These are phyloP conservation scores for Aristolochia fimbriata DNA, from an alignment of 164 flowering plant genomes.

Conservation along the genomic window DNA sequence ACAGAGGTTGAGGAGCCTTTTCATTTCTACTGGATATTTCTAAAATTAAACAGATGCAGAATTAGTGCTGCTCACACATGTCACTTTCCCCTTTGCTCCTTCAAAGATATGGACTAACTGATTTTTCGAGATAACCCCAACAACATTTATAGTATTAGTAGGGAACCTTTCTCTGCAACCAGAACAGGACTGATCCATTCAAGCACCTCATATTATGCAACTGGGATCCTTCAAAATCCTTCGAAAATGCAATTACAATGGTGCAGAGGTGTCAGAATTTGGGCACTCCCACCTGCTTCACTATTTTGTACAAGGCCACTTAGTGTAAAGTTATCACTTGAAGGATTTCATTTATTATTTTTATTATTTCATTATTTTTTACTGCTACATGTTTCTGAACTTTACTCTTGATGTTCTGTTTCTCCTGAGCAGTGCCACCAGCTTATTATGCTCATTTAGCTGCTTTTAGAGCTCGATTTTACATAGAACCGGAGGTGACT, in stretches of 20 bases:
- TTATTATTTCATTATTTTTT: too few relatives aligned
- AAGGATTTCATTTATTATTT: too few relatives aligned
- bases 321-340: too few relatives aligned
- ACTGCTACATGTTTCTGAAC: not conserved
- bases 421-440: constrained; percentile 33
- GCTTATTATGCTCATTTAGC: constrained; percentile 58
- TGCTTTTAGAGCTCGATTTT: constrained; percentile 52
- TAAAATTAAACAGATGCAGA: too few relatives aligned
- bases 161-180: too few relatives aligned
- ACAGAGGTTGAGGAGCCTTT: too few relatives aligned
- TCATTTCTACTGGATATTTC: too few relatives aligned
- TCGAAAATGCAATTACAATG: not conserved
- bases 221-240: not conserved
- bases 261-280: not conserved
- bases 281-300: not conserved
- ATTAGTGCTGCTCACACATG: too few relatives aligned
- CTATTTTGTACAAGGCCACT: not conserved
- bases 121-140: too few relatives aligned
- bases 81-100: too few relatives aligned
- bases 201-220: not conserved
- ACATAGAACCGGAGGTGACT: constrained; percentile 33
- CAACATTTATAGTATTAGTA: too few relatives aligned
- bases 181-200: not conserved
- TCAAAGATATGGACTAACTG: too few relatives aligned
- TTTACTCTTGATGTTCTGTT: not conserved